These are phyloP conservation scores for Pyrenophora graminea DNA, from an alignment of 2,329 filamentous ascomycete genomes.

Conservation along the genomic window DNA sequence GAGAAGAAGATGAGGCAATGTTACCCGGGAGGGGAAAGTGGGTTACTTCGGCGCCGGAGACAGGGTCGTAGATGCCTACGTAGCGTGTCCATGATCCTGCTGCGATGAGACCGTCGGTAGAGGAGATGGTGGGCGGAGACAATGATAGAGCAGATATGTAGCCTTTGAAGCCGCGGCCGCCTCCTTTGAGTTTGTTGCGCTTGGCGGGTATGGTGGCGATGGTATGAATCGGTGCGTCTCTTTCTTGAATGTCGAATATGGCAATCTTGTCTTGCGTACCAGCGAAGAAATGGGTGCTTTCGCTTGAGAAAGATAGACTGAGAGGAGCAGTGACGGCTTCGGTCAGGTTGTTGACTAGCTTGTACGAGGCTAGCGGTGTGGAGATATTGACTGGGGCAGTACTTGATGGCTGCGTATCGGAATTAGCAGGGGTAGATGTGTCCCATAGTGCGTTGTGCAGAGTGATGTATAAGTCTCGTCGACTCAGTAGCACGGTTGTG, in stretches of 20 bases:
- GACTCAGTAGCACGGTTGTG: conserved; percentile 57
- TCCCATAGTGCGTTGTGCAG: conserved; percentile 60
- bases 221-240: conserved; percentile 50
- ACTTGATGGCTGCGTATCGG: background rate
- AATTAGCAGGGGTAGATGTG: conserved; percentile 17
- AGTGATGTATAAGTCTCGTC: conserved; percentile 60
- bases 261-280: conserved; percentile 60
- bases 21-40: conserved; percentile 53
- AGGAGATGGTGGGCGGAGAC: conserved; percentile 25
- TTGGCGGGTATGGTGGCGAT: conserved; percentile 53
- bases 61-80: conserved; percentile 60
- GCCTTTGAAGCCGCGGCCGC: conserved; percentile 59
- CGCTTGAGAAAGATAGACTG: conserved; percentile 57
- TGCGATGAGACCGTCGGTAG: conserved; percentile 55
- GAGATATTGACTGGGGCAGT: conserved; percentile 29
- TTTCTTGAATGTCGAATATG: conserved; percentile 59
- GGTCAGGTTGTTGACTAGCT: conserved; percentile 58
- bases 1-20: no score
- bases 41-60: conserved; percentile 55
- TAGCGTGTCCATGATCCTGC: conserved; percentile 62
- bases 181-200: conserved; percentile 50
- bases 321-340: conserved; percentile 61
- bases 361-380: conserved; percentile 55
- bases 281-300: conserved; percentile 60
- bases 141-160: conserved; percentile 58